phyloP scores from a whole-genome alignment of 805 yeast species.

The Barnettozyma populi region DNA sequence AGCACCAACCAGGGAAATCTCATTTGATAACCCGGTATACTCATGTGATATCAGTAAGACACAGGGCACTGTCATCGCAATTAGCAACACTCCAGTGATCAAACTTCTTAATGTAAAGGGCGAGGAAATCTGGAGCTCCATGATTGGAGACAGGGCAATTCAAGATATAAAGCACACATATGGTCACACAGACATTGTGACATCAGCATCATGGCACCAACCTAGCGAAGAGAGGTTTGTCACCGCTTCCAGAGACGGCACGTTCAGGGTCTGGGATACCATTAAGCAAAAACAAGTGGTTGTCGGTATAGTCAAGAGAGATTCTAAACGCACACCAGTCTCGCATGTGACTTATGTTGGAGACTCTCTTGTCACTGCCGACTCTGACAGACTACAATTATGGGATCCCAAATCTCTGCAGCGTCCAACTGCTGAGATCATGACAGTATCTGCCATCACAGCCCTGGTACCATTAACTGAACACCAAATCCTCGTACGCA shows the following conservation, averaged over 20 bases:
- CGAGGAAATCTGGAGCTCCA: slow-evolving; percentile 11
- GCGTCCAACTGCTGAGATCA: slow-evolving; percentile 7
- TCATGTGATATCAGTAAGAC: slow-evolving; percentile 5
- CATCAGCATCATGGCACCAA: slow-evolving; percentile 20
- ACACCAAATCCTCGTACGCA: slow-evolving; percentile 4
- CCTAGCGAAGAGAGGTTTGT: slow-evolving; percentile 4
- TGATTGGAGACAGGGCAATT: slow-evolving; percentile 22
- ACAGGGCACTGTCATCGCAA: slow-evolving; percentile 1
- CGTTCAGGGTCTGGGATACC: slow-evolving; percentile 26
- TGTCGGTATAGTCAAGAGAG: slow-evolving; percentile 14
- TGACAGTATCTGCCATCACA: neutral
- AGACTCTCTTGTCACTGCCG: slow-evolving; percentile 9
- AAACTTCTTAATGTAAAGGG: slow-evolving; percentile 15
- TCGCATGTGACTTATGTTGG: slow-evolving; percentile 3
- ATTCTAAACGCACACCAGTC: slow-evolving; percentile 14
- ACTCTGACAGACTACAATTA: slow-evolving; percentile 7
- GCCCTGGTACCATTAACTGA: neutral
- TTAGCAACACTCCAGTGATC: slow-evolving; percentile 16
- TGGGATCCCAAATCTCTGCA: slow-evolving; percentile 15
- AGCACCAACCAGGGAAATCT: slow-evolving; percentile 9
- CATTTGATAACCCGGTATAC: slow-evolving; percentile 12
- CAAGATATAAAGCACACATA: slow-evolving; percentile 24
- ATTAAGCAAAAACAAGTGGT: slow-evolving; percentile 12
- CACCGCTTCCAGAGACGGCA: slow-evolving; percentile 24
- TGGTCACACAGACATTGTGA: slow-evolving; percentile 24